Evolutionary conservation across 1,284 basidiomycete genomes (phyloP).

Genomic region (Hemileia vastatrix): DNA sequence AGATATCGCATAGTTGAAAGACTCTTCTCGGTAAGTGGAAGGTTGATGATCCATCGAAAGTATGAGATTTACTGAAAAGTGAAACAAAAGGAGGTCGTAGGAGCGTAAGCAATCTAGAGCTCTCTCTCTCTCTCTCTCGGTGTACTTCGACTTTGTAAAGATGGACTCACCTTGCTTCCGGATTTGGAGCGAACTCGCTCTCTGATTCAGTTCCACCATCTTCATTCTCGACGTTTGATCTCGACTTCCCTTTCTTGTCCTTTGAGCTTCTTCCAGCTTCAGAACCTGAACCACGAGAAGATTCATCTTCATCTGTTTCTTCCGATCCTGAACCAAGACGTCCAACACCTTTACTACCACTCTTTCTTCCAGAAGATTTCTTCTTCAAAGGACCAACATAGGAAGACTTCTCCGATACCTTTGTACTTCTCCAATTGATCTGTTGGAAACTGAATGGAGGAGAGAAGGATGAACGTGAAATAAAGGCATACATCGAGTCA

Average conservation of each 20-base stretch:
- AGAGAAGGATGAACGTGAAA: background rate
- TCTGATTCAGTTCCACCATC: background rate
- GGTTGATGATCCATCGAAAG: background rate
- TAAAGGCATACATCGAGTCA: background rate
- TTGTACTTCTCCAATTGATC: background rate
- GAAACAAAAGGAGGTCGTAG: too few relatives aligned
- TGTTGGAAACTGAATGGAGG: background rate
- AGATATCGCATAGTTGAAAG: background rate
- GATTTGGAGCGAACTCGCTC: background rate
- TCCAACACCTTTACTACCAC: background rate
- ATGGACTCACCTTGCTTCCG: background rate
- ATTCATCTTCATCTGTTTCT: background rate
- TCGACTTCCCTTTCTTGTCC: background rate
- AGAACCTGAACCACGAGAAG: too few relatives aligned
- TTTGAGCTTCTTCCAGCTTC: background rate
- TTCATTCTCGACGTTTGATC: background rate
- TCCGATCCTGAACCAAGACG: background rate
- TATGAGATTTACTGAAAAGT: too few relatives aligned
- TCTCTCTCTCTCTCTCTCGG: too few relatives aligned
- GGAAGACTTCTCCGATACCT: background rate
- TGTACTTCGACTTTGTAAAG: background rate
- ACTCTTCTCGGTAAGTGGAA: background rate
- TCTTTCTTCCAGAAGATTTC: background rate
- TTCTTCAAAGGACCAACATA: too few relatives aligned
- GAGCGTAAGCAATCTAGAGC: too few relatives aligned